These are phyloP conservation scores for Jamesozyma spencerorum DNA, from an alignment of 805 yeast genomes.

Conservation along the genomic window DNA sequence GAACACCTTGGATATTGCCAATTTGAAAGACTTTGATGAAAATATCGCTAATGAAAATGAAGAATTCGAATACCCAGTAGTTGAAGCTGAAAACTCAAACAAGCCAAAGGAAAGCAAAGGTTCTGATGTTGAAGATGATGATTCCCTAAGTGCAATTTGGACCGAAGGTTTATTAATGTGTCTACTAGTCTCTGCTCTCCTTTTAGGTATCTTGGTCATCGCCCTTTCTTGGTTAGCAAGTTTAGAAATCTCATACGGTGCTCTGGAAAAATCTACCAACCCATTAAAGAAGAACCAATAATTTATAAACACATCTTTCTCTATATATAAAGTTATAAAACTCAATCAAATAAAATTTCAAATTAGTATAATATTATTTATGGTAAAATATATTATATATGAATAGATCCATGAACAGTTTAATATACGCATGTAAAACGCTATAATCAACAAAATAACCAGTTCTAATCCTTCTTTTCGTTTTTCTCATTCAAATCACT, in stretches of 20 bases:
- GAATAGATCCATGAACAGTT: not conserved
- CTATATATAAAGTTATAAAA: too few species aligned
- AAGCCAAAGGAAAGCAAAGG: not conserved
- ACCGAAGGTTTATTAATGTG: slow-evolving; percentile 66
- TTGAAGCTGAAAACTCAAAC: not conserved
- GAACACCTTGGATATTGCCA: slow-evolving; percentile 8
- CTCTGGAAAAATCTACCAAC: slow-evolving; percentile 53
- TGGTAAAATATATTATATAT: not conserved
- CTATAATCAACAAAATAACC: too few species aligned
- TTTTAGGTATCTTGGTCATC: slow-evolving; percentile 45
- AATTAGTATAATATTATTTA: not conserved
- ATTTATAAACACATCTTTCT: not conserved
- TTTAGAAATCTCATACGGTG: slow-evolving; percentile 68
- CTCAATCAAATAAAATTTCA: too few species aligned
- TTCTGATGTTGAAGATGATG: slow-evolving; percentile 10
- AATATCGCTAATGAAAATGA: not conserved
- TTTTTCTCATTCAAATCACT: slow-evolving; percentile 25
- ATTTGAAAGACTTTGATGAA: slow-evolving; percentile 5
- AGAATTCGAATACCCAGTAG: too few species aligned
- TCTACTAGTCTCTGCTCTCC: slow-evolving; percentile 52
- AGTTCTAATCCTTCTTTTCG: slow-evolving; percentile 32
- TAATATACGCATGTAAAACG: too few species aligned
- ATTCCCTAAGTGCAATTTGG: slow-evolving; percentile 26
- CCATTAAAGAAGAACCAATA: slow-evolving; percentile 26
- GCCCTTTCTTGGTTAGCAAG: slow-evolving; percentile 67